phyloP scores from a whole-genome alignment of 2,329 filamentous ascomycete genomes.

The Aspergillus niger region DNA sequence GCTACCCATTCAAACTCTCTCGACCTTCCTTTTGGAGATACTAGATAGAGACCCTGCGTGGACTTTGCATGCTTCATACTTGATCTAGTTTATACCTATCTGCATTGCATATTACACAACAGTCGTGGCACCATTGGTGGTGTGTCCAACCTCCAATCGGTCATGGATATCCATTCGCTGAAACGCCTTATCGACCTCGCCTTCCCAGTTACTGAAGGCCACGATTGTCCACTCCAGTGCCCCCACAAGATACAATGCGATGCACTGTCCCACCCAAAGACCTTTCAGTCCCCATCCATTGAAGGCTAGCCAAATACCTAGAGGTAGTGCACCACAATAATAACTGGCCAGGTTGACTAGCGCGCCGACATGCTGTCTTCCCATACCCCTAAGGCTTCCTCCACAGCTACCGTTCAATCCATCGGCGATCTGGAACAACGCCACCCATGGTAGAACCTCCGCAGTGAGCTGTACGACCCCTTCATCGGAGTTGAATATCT shows the following conservation, averaged over 20 bases:
- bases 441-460: constrained; percentile 82
- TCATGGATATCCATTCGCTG: constrained; percentile 63
- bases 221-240: constrained; percentile 78
- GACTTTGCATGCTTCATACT: background rate
- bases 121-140: constrained; percentile 11
- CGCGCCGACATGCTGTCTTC: constrained; percentile 80
- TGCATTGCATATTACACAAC: background rate
- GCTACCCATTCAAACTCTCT: constrained; percentile 13
- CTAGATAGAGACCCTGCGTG: constrained; percentile 36
- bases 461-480: constrained; percentile 72
- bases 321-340: constrained; percentile 76
- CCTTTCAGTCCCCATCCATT: constrained; percentile 80
- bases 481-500: constrained; percentile 78
- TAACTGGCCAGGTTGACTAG: constrained; percentile 80
- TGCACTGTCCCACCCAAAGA: constrained; percentile 81
- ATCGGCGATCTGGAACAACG: constrained; percentile 87
- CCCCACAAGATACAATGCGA: constrained; percentile 79
- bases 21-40: constrained; percentile 45
- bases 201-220: constrained; percentile 73
- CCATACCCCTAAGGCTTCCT: constrained; percentile 79
- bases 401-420: constrained; percentile 84
- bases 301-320: constrained; percentile 83
- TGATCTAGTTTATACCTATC: constrained; percentile 30
- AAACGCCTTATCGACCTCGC: constrained; percentile 71
- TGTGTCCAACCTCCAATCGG: constrained; percentile 22